A percentile compares a stretch with the other conserved stretches of the same genome.
These are phyloP conservation scores for Pythium chondricola DNA, from an alignment of 352 stramenopile genomes.

Conservation along the genomic window DNA sequence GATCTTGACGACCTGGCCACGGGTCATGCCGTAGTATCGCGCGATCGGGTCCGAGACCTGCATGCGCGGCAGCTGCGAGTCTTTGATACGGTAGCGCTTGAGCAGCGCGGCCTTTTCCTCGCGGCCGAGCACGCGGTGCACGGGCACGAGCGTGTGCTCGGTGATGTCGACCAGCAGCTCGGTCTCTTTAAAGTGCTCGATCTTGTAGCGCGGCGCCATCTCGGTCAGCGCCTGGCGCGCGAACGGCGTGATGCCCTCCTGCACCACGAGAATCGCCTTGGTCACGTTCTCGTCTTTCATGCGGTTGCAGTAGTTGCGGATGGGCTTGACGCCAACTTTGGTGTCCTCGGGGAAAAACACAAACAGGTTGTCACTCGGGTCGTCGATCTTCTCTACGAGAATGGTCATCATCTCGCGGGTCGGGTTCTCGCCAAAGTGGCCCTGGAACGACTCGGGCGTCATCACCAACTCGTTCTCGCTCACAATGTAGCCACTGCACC, in stretches of 20 bases:
- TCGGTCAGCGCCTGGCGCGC: constrained; percentile 95
- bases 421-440: constrained; percentile 90
- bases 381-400: constrained; percentile 90
- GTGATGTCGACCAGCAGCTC: constrained; percentile 99
- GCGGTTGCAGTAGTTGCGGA: constrained; percentile 92
- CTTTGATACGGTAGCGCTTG: constrained; percentile 98
- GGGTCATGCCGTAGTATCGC: constrained; percentile 95
- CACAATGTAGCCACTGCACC: constrained; percentile 96
- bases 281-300: constrained; percentile 97
- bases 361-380: constrained; percentile 94
- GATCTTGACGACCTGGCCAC: constrained; percentile 99
- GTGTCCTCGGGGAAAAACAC: constrained; percentile 99
- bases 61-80: constrained; percentile 98
- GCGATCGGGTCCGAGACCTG: constrained; percentile 98
- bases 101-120: constrained; percentile 98
- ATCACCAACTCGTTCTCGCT: constrained; percentile 95
- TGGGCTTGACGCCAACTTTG: constrained; percentile 98
- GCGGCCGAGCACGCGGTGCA: constrained; percentile 96
- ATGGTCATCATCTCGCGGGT: constrained; percentile 96
- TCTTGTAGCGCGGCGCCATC: constrained; percentile 89
- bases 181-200: constrained; percentile 98
- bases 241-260: constrained; percentile 96
- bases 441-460: constrained; percentile 90
- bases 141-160: constrained; percentile 98
- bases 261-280: constrained; percentile 97